Evolutionary conservation across 345 rosid genomes (phyloP).

Genomic region (Murraya paniculata): DNA sequence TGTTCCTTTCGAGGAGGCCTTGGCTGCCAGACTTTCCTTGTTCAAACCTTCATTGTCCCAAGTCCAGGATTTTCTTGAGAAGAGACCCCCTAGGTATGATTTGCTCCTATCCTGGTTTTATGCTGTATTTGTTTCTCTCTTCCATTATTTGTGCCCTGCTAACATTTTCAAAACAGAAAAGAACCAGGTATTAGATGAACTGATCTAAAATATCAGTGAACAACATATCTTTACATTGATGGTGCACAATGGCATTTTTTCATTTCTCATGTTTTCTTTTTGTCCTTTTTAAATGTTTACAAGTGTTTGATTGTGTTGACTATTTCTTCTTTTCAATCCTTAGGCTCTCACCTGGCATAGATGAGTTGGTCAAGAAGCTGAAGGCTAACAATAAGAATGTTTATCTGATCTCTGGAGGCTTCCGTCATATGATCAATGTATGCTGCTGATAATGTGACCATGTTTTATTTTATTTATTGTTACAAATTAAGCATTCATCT

Average conservation of each 20-base stretch:
- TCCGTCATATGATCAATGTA: slow-evolving; percentile 97
- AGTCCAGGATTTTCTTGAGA: slow-evolving; percentile 73
- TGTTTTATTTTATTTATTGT: neutral
- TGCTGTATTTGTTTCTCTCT: neutral
- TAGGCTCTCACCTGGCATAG: slow-evolving; percentile 86
- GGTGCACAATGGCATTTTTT: neutral
- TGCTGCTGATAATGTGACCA: slow-evolving; percentile 15
- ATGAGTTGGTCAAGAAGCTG: slow-evolving; percentile 70
- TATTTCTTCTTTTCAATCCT: slow-evolving; percentile 17
- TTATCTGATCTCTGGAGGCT: slow-evolving; percentile 92
- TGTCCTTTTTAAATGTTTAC: neutral
- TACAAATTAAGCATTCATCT: neutral
- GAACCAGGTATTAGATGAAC: neutral
- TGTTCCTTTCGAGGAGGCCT: slow-evolving; percentile 91
- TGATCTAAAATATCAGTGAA: neutral
- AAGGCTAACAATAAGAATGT: slow-evolving; percentile 59
- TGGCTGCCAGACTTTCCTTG: slow-evolving; percentile 82
- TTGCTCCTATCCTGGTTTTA: slow-evolving; percentile 7
- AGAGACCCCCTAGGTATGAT: slow-evolving; percentile 73
- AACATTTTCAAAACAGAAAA: too few species aligned
- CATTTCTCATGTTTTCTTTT: neutral
- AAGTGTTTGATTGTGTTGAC: neutral
- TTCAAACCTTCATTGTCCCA: slow-evolving; percentile 79
- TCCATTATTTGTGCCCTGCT: neutral
- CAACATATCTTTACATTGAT: neutral